Evolutionary conservation across 2,329 filamentous ascomycete species (phyloP), one percentile per base, ranked within the genome.

Genomic region (Aureobasidium sp.): DNA sequence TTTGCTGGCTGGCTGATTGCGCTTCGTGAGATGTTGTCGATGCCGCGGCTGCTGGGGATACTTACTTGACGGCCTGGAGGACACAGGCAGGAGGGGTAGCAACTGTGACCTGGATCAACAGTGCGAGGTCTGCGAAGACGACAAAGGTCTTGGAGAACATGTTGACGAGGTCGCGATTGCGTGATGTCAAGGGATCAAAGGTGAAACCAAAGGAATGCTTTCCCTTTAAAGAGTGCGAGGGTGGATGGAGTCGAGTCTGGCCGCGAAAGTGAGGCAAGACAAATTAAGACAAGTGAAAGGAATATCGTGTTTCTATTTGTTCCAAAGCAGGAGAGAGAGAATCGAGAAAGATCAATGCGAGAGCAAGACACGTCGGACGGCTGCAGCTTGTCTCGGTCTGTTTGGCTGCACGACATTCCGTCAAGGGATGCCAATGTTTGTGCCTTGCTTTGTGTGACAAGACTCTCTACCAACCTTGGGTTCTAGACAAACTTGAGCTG

Each of bases 1-100:
- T 62, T 61, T 55, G 70, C 68, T 11, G 67, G 11, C 34, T 41
- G 70, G 69, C 70, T 73, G 61, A 62, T 58, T 41, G 34, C 30
- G 32, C 44, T 21, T 37, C 2, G 16, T 32, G 11, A 44, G 37
- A 44, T 3, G 13, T 4, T 5, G 30, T n/a, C 25, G 27, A 27
- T 3, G 8, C 1, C n/a, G 10, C 5, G n/a, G 7, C 5, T 11
- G 9, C 16, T 11, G n/a, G 32, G 45, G 21, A 61, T 25, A 48
- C 76, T 65, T 75, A 81, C 79, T 79, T 79, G 66, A 82, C 74
- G 39, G 77, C 79, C 45, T 72, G 73, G 48, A 82, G 72, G 48
- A 83, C 72, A 69, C 81, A 83, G 59, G 77, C 78, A 32, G 79
- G 79, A 49, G 80, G 76, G 55, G 65, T 63, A 36, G 74, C 67